Conservation (phyloP, 805 yeast species). For the Isabelozyma heimii region DNA sequence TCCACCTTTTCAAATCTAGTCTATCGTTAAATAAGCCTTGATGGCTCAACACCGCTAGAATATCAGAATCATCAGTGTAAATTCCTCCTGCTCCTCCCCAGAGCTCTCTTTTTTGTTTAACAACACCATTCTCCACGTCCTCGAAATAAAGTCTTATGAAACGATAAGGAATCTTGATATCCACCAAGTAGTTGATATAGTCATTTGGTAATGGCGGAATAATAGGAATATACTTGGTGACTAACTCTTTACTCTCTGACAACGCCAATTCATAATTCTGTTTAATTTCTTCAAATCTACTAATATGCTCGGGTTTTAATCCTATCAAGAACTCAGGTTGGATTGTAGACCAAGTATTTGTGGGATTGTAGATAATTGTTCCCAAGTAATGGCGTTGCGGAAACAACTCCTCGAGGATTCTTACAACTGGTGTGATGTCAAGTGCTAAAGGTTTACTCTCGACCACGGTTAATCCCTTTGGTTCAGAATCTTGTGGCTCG, state of each 20-base stretch:
- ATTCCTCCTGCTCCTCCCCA: constrained; percentile 86
- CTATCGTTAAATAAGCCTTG: constrained; percentile 56
- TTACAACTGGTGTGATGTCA: constrained; percentile 16
- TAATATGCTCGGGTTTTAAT: constrained; percentile 27
- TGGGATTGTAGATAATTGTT: constrained; percentile 54
- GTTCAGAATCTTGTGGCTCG: background rate
- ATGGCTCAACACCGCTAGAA: constrained; percentile 72
- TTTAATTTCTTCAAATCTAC: constrained; percentile 25
- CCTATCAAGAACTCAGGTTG: constrained; percentile 30
- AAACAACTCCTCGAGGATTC: constrained; percentile 21
- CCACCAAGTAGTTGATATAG: constrained; percentile 43
- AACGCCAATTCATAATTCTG: constrained; percentile 21
- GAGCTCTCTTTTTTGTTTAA: constrained; percentile 38
- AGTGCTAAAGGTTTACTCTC: constrained; percentile 4
- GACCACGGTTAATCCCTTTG: constrained; percentile 1
- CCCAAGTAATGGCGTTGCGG: constrained; percentile 46
- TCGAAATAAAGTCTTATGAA: constrained; percentile 37
- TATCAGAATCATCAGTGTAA: constrained; percentile 91
- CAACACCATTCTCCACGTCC: constrained; percentile 40
- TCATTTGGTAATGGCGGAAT: constrained; percentile 37
- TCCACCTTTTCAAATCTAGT: constrained; percentile 30
- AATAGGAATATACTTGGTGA: constrained; percentile 29
- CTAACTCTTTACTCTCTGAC: constrained; percentile 16
- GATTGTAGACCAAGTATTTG: constrained; percentile 47
- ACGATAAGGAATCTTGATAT: constrained; percentile 53